Evolutionary conservation across 306 rosid species (phyloP), one percentile per base, ranked within the genome.

Genomic region (Cicer pinnatifidum): DNA sequence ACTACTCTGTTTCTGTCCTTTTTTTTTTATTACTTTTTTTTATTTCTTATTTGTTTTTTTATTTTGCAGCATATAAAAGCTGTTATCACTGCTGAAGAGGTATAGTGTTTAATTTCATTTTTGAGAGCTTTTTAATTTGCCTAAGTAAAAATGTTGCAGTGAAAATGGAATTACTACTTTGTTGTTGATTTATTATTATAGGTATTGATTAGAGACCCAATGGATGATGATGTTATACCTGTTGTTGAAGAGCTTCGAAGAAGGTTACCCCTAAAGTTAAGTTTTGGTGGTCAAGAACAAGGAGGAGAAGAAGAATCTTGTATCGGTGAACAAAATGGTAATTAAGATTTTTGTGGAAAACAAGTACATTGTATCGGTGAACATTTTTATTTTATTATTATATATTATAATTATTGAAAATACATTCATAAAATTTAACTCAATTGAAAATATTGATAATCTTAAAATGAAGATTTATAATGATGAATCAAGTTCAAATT

Each of bases 1-100:
- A 8, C 6, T 6, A 64, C 51, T 40, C 35, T 53, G 17, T n/a
- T 57, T 53, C 6, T 44, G 9, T 13, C 15, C 76, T 53, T 7
- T 73, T 56, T 9, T 4, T 6, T 52, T 71, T 57, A 4, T 15
- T 45, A 8, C 5, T 5, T 5, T 48, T 39, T 12, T 75, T n/a
- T 8, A 54, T 73, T 61, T 28, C 48, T 67, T 58, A 5, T 45
- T 70, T 84, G 46, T 12, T 69, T 70, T 70, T 35, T 56, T 71
- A 17, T 41, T 52, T 76, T 84, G 60, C 89, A 91, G 97, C 97
- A 91, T 78, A 91, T 91, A 43, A 89, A 91, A 83, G 97, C 97
- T 68, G 86, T 89, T 28, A 86, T 91, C 82, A 91, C 97, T 5
- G 95, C 95, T 6, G 87, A 89, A 35, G 95, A 91, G 89, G 97